Base-by-base conservation (phyloP, 768 basidiomycete species). In the Mycena indigotica region DNA sequence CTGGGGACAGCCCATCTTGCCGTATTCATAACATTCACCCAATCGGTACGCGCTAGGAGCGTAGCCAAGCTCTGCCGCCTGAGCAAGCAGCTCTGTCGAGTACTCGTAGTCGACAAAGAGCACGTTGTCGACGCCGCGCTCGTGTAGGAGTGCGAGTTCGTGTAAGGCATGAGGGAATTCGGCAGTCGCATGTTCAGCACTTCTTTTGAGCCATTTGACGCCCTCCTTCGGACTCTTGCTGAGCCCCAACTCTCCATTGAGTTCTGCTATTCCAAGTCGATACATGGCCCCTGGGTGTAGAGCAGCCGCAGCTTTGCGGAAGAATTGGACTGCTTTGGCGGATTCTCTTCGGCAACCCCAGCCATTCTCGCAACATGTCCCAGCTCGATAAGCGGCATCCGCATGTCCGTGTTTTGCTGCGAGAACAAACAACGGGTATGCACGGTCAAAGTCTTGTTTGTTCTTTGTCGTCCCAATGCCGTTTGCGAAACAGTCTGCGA, bases 11-110 rank as follows among this genome's bases (percentile, higher is more conserved):
- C 95, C 95, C 85, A 98, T 89, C 79, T 93, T 95, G 30, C 97
- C 97, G 72, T 98, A 99, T 77, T 99, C 97, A 72, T 99, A 99
- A 72, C 95, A 98, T 75, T 98, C 96, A 24, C 97, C 97, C 55
- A 98, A 76, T 58, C 93, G 87, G 75, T 95, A 93, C 28, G 97
- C 97, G 62, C 92, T 95, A 17, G 96, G 93, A 8, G 96, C 94
- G 73, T 98, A 98, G 4, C 95, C 95, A 24, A 99, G 82, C 73
- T 98, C 97, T 0, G 93, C 87, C 24, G 95, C 96, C 69, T 97
- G 93, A 2, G 97, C 97, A 39, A 98, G 77, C 12, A 98, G 79
- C 73, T 99, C 97, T 1, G 89, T 87, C 1, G 96, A 88, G 67
- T 99, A 99, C 67, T 98, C 96, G 62, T 87, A 86, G 72, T 99